These are phyloP conservation scores for Escovopsis sp. DNA, from an alignment of 2,329 filamentous ascomycete species.

Conservation along the genomic window DNA sequence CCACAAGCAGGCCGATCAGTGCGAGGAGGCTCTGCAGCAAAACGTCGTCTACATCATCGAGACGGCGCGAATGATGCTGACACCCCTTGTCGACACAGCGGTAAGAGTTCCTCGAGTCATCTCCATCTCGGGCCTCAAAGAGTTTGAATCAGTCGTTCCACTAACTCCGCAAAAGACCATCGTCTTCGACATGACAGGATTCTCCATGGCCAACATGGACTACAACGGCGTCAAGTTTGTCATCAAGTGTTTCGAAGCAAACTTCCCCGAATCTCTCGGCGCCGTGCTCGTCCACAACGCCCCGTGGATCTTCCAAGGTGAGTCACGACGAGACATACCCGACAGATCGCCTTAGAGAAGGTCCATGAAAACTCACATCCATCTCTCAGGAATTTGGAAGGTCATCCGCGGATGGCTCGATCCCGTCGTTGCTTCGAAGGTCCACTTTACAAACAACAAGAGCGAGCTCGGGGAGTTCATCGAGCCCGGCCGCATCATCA, in stretches of 20 bases:
- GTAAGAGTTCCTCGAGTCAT: slow-evolving; percentile 40
- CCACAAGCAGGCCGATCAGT: slow-evolving; percentile 72
- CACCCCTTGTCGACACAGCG: slow-evolving; percentile 74
- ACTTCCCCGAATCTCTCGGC: slow-evolving; percentile 88
- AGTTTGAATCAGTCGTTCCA: background rate
- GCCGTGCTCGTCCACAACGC: slow-evolving; percentile 88
- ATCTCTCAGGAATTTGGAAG: slow-evolving; percentile 65
- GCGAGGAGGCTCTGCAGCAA: slow-evolving; percentile 64
- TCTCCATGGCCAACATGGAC: slow-evolving; percentile 95
- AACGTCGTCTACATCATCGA: slow-evolving; percentile 94
- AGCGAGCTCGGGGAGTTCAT: slow-evolving; percentile 71
- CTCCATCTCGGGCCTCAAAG: no score
- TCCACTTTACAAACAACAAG: slow-evolving; percentile 77
- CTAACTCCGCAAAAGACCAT: slow-evolving; percentile 47
- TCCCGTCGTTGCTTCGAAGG: slow-evolving; percentile 85
- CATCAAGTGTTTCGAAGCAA: slow-evolving; percentile 98
- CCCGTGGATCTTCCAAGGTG: slow-evolving; percentile 91
- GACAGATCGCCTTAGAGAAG: background rate
- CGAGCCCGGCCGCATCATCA: slow-evolving; percentile 52
- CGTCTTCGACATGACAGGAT: slow-evolving; percentile 91
- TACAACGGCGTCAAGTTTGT: slow-evolving; percentile 97
- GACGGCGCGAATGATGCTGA: slow-evolving; percentile 72
- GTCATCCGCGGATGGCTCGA: slow-evolving; percentile 95
- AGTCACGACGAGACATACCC: slow-evolving; percentile 7
- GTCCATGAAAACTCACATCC: background rate